Evolutionary conservation across 176 grass and related monocot genomes (phyloP).

Genomic region (Miscanthus lutarioriparius): DNA sequence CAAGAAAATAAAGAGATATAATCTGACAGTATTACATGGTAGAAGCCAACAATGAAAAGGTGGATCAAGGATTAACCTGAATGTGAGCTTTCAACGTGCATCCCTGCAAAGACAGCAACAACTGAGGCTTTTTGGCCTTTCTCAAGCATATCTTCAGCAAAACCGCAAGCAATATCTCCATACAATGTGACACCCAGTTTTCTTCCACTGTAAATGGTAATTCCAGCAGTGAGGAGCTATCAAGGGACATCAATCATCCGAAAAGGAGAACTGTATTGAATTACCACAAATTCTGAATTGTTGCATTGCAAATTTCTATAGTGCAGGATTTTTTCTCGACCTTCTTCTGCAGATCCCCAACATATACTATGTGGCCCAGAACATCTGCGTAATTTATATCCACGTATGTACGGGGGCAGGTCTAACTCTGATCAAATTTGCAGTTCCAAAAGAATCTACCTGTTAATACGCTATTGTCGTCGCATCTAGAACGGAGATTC

Average conservation of each 20-base stretch:
- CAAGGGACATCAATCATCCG: not conserved
- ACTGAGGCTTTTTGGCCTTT: conserved; percentile 4
- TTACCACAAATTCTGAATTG: conserved; percentile 34
- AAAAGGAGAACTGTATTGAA: not conserved
- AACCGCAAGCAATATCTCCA: conserved; percentile 17
- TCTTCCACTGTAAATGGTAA: conserved; percentile 23
- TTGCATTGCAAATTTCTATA: conserved; percentile 25
- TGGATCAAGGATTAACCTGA: not conserved
- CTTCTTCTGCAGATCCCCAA: not conserved
- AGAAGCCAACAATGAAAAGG: not conserved
- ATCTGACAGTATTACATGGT: not conserved
- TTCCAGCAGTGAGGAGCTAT: not conserved
- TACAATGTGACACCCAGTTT: conserved; percentile 8
- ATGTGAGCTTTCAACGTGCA: conserved; percentile 25
- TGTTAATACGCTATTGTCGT: conserved; percentile 5
- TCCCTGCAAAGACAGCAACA: conserved; percentile 26
- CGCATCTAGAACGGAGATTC: conserved; percentile 19
- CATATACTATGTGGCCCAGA: conserved; percentile 25
- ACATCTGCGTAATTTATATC: conserved; percentile 24
- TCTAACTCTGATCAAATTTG: conserved; percentile 3
- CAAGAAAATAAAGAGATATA: not conserved
- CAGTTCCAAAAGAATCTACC: not conserved
- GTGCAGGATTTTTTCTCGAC: not conserved
- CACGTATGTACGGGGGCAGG: not conserved
- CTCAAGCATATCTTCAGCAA: conserved; percentile 23